Evolutionary conservation across 495 filamentous ascomycete genomes (phyloP).

Genomic region (Rusavskia elegans): DNA sequence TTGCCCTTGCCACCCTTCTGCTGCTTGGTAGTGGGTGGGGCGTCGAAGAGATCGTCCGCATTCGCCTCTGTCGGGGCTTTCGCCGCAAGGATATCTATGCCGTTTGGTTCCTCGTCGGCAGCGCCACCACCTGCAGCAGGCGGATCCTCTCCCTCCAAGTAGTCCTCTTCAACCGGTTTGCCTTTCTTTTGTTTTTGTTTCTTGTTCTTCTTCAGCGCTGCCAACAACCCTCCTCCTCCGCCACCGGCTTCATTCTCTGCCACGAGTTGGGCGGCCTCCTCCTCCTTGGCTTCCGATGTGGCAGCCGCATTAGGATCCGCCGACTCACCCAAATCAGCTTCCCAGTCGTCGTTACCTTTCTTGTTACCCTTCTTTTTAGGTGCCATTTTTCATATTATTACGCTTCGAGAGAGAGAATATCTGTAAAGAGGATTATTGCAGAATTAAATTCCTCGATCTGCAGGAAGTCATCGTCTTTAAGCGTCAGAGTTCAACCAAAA

Average conservation of each 20-base stretch:
- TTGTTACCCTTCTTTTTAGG: constrained; percentile 92
- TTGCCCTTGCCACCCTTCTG: constrained; percentile 38
- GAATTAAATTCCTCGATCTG: no score
- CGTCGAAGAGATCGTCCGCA: constrained; percentile 72
- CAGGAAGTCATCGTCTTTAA: no score
- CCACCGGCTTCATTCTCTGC: constrained; percentile 25
- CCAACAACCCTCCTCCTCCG: constrained; percentile 62
- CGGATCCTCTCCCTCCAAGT: constrained; percentile 55
- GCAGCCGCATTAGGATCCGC: constrained; percentile 33
- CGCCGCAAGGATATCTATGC: constrained; percentile 25
- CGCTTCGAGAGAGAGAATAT: not conserved
- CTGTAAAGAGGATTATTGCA: not conserved
- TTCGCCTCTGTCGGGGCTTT: constrained; percentile 76
- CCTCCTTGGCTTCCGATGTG: constrained; percentile 30
- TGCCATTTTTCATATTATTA: constrained; percentile 38
- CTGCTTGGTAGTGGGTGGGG: constrained; percentile 46
- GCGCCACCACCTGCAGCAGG: constrained; percentile 21
- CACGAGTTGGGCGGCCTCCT: constrained; percentile 27
- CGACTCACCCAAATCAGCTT: constrained; percentile 78
- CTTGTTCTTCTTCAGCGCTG: constrained; percentile 72
- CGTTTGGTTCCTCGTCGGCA: constrained; percentile 22
- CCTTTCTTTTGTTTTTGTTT: constrained; percentile 91
- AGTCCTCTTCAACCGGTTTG: constrained; percentile 46
- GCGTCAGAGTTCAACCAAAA: no score
- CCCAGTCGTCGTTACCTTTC: constrained; percentile 85